These are phyloP conservation scores for Penicillium vulpinum DNA, from an alignment of 2,329 filamentous ascomycete genomes.

Conservation along the genomic window DNA sequence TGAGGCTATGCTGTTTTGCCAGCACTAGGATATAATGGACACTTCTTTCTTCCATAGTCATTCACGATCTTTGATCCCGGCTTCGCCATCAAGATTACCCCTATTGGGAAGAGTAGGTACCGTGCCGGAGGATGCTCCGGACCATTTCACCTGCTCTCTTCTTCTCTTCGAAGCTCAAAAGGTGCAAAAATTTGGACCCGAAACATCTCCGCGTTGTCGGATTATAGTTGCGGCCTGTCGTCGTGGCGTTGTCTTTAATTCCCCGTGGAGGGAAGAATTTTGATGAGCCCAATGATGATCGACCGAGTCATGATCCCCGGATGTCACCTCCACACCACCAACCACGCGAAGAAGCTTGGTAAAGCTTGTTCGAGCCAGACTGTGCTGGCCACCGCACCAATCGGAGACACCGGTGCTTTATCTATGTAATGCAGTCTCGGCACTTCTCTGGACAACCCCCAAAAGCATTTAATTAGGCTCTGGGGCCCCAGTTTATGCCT, in stretches of 20 bases:
- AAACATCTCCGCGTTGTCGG: slow-evolving; percentile 6
- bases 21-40: not conserved
- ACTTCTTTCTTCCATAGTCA: not conserved
- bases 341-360: slow-evolving; percentile 12
- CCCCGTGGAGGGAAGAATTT: slow-evolving; percentile 5
- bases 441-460: not conserved
- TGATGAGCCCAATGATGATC: slow-evolving; percentile 16
- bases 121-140: not conserved
- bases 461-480: slow-evolving; percentile 6
- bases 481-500: not conserved
- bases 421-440: not conserved
- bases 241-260: not conserved
- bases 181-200: not conserved
- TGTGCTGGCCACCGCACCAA: slow-evolving; percentile 17
- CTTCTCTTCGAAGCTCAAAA: not conserved
- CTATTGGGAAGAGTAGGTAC: not conserved
- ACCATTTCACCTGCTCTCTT: not conserved
- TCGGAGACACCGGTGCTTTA: slow-evolving; percentile 13
- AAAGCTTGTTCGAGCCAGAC: slow-evolving; percentile 11
- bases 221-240: slow-evolving; percentile 17
- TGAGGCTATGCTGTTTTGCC: not conserved
- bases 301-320: slow-evolving; percentile 24
- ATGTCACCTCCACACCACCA: slow-evolving; percentile 25
- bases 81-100: not conserved
- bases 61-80: not conserved